Evolutionary conservation across 345 rosid species (phyloP), one percentile per base, ranked within the genome.

Genomic region (Bruguiera sexangula): DNA sequence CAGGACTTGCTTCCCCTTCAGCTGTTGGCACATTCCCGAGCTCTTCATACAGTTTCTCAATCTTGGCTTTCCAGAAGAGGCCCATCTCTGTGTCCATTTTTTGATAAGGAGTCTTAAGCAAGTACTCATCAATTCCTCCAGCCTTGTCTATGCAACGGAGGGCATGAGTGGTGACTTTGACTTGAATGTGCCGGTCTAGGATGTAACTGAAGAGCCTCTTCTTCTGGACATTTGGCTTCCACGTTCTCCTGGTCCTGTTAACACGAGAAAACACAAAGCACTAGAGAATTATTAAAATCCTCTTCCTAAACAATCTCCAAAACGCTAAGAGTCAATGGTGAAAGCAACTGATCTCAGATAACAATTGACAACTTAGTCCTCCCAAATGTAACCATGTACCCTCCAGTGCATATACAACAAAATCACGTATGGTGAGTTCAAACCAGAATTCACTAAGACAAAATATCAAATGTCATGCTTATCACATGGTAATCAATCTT

Each of bases 121-220:
- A 76, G 79, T 95, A 95, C 84, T 95, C 99, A 53, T 95, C 99
- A n/a, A 92, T 84, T 24, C 99, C 99, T 58, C 96, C 99, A 54
- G 89, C 98, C 82, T 92, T 95, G 82, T 95, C 99, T 21, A 95
- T 87, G 92, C 97, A 95, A 43, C 99, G 97, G 18, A 92, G 86
- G 31, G 99, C 96, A 52, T 95, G 96, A 16, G 86, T 90, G 0
- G 99, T 92, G 57, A 95, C 92, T 79, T 95, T 90, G n/a, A 92
- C 87, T 68, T 86, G 86, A 71, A 95, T 87, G 71, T 95, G 98
- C 1, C 94, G 96, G 71, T 92, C 96, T 18, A 88, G 77, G 71
- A 92, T 86, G 82, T 90, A 95, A 78, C 98, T 95, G 72, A 95
- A 95, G 64, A 95, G 84, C 65, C 98, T 77, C 82, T 95, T 95